Percentiles rank a stretch among this genome's conserved stretches.
Evolutionary conservation across 2,329 filamentous ascomycete species (phyloP).

Genomic region (Periconia sp.): DNA sequence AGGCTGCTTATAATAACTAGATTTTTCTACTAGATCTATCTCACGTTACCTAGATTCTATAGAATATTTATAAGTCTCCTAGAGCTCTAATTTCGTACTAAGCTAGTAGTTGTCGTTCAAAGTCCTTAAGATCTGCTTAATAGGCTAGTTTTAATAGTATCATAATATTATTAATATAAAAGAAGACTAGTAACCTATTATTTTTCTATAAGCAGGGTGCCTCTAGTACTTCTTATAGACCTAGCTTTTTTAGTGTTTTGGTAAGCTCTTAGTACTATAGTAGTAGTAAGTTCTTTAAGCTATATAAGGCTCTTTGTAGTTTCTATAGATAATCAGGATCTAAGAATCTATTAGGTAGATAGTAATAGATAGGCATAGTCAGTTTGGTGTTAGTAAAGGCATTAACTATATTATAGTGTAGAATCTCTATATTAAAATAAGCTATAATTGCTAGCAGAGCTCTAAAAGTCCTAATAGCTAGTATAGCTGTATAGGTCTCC

Average conservation of each 20-base stretch:
- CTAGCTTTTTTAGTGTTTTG: slow-evolving; percentile 12
- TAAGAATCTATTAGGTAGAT: slow-evolving; percentile 17
- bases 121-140: not conserved
- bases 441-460: slow-evolving; percentile 23
- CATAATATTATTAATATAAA: slow-evolving; percentile 14
- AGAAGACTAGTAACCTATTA: slow-evolving; percentile 13
- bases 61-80: not conserved
- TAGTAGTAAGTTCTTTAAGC: slow-evolving; percentile 14
- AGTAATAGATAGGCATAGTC: slow-evolving; percentile 11
- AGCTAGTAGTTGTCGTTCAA: not conserved
- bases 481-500: slow-evolving; percentile 11
- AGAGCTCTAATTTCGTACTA: not conserved
- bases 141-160: not conserved
- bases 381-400: slow-evolving; percentile 22
- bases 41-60: not conserved
- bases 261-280: slow-evolving; percentile 21
- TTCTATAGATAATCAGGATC: slow-evolving; percentile 6
- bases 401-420: slow-evolving; percentile 20
- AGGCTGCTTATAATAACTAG: not conserved
- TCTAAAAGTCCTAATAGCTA: slow-evolving; percentile 19
- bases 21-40: not conserved
- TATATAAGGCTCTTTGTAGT: slow-evolving; percentile 22
- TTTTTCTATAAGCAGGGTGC: slow-evolving; percentile 14
- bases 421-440: slow-evolving; percentile 19
- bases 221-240: slow-evolving; percentile 7